These are phyloP conservation scores for Macrophomina pseudophaseolina DNA, from an alignment of 2,329 filamentous ascomycete species.

Conservation along the genomic window DNA sequence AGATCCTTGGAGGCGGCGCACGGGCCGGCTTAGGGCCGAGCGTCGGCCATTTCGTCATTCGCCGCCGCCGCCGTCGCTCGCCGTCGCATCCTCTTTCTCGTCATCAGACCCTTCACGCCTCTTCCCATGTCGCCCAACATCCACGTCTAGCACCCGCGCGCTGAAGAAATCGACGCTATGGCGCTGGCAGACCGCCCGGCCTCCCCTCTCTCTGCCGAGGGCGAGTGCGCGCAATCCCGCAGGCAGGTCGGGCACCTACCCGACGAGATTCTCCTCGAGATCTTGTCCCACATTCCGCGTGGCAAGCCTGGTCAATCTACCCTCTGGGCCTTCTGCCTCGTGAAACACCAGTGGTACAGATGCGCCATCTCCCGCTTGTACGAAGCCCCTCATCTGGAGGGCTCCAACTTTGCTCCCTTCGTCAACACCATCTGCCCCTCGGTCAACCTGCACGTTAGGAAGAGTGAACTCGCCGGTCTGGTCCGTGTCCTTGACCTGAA, in stretches of 20 bases:
- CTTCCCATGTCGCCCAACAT: constrained; percentile 3
- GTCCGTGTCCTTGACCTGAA: constrained; percentile 61
- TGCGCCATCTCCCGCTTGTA: constrained; percentile 60
- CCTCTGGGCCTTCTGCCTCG: constrained; percentile 58
- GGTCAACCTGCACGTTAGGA: constrained; percentile 54
- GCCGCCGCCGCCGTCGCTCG: constrained; percentile 1
- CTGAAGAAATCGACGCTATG: neutral
- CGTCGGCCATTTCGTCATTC: constrained; percentile 9
- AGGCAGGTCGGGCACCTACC: constrained; percentile 50
- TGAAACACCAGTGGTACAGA: constrained; percentile 60
- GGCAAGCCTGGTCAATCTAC: constrained; percentile 49
- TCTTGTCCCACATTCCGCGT: constrained; percentile 52
- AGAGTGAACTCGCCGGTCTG: constrained; percentile 54
- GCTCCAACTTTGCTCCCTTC: constrained; percentile 60
- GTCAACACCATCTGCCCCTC: constrained; percentile 60
- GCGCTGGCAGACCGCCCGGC: constrained; percentile 7
- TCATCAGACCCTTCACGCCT: neutral
- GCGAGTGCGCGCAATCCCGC: neutral
- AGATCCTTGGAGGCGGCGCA: neutral
- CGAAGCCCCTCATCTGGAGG: constrained; percentile 55
- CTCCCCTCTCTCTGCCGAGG: neutral
- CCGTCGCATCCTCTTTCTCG: neutral
- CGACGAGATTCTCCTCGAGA: constrained; percentile 59
- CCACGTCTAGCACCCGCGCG: neutral
- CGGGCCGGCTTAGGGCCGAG: neutral